Evolutionary conservation across 2,329 filamentous ascomycete species (phyloP).

Genomic region (Monilinia vaccinii-corymbosi): DNA sequence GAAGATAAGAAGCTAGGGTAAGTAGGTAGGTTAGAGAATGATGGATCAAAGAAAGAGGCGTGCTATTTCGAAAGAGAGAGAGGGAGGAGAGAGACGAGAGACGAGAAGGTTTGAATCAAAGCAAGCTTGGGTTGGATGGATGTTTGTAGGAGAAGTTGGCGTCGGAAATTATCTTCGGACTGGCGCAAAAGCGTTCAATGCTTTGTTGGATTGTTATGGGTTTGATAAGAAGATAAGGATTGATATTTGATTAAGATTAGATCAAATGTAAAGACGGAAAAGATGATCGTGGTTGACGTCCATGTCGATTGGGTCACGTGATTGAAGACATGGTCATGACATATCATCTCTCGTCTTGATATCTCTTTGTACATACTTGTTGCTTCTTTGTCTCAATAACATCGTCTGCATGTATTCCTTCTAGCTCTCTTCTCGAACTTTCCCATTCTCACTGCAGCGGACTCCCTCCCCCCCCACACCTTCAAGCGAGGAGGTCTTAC

Average conservation of each 20-base stretch:
- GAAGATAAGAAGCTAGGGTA: not conserved
- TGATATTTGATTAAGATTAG: no score
- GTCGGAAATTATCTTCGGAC: conserved; percentile 2
- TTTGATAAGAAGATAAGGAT: no score
- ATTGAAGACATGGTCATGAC: no score
- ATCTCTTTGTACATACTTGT: no score
- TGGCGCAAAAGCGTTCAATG: conserved; percentile 3
- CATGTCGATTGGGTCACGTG: no score
- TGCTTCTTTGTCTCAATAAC: conserved; percentile 1
- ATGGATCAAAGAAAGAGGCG: not conserved
- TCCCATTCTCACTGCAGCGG: conserved; percentile 4
- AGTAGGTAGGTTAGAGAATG: not conserved
- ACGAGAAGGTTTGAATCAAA: not conserved
- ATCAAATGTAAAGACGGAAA: no score
- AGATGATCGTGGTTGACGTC: no score
- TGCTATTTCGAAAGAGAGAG: not conserved
- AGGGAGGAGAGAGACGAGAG: not conserved
- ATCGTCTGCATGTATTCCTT: conserved; percentile 7
- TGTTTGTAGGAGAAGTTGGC: not conserved
- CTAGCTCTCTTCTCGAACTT: conserved; percentile 10
- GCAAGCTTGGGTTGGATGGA: not conserved
- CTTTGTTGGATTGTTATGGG: no score
- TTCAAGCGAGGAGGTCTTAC: conserved; percentile 5
- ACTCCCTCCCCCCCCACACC: not conserved
- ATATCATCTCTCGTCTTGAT: no score